Percentiles rank a stretch among this genome's conserved stretches.
Conservation (phyloP, 1,284 basidiomycete species). For the Leccinum fallax region DNA sequence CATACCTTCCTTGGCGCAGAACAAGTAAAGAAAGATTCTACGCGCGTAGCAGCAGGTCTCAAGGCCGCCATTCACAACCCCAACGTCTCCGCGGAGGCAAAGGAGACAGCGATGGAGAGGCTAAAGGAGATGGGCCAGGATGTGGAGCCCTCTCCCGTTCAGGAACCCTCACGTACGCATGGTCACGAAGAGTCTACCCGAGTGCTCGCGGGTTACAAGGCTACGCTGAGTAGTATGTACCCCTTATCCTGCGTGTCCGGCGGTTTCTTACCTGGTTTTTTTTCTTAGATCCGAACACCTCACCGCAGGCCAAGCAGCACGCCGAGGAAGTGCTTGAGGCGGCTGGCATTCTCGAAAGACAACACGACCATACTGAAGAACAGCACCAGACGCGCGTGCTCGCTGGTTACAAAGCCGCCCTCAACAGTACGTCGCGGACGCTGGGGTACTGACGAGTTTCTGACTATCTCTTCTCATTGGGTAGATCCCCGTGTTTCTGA, state of each 20-base stretch:
- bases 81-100: slow-evolving; percentile 53
- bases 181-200: slow-evolving; percentile 31
- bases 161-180: slow-evolving; percentile 4
- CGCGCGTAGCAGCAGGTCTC: slow-evolving; percentile 52
- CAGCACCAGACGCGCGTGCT: slow-evolving; percentile 45
- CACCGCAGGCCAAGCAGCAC: slow-evolving; percentile 51
- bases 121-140: slow-evolving; percentile 44
- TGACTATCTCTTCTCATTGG: slow-evolving; percentile 7
- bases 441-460: rapidly evolving
- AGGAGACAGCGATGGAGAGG: slow-evolving; percentile 45
- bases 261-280: background rate
- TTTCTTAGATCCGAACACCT: slow-evolving; percentile 41
- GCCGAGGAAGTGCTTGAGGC: slow-evolving; percentile 47
- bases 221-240: slow-evolving; percentile 48
- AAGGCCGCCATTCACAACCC: slow-evolving; percentile 59
- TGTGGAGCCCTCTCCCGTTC: slow-evolving; percentile 10
- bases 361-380: slow-evolving; percentile 35
- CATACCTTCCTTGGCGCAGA: slow-evolving; percentile 14
- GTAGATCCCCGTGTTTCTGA: slow-evolving; percentile 46
- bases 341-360: slow-evolving; percentile 35
- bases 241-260: background rate
- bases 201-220: slow-evolving; percentile 54
- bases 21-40: slow-evolving; percentile 40
- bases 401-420: slow-evolving; percentile 52
- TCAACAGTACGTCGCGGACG: slow-evolving; percentile 41